These are phyloP conservation scores for Mycena amicta DNA, from an alignment of 768 basidiomycete genomes.

Conservation along the genomic window DNA sequence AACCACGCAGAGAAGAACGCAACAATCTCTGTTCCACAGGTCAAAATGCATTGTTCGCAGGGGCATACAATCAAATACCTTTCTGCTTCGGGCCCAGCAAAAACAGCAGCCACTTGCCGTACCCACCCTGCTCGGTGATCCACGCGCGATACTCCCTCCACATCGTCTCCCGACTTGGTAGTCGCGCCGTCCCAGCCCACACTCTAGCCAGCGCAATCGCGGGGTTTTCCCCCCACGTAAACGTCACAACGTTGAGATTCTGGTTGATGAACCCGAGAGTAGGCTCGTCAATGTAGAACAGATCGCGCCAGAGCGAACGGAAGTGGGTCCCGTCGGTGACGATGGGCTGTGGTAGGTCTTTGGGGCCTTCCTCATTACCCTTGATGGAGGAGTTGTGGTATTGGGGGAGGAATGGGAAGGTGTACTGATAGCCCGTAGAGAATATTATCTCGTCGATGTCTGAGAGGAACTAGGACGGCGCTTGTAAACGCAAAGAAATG, in stretches of 20 bases:
- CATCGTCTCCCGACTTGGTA: constrained; percentile 20
- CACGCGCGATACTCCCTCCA: constrained; percentile 20
- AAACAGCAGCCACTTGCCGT: constrained; percentile 16
- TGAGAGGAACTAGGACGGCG: constrained; percentile 17
- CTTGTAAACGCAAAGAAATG: background rate
- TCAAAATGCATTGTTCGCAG: background rate
- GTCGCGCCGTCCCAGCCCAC: constrained; percentile 20
- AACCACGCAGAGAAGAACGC: constrained; percentile 18
- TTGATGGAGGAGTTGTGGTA: constrained; percentile 29
- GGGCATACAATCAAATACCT: constrained; percentile 3
- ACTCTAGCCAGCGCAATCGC: constrained; percentile 22
- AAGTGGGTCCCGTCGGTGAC: constrained; percentile 30
- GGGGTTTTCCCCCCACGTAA: constrained; percentile 14
- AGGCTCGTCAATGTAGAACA: constrained; percentile 36
- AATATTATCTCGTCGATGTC: constrained; percentile 34
- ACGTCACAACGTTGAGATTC: constrained; percentile 16
- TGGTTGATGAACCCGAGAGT: constrained; percentile 30
- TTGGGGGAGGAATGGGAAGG: constrained; percentile 34
- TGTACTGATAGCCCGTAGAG: constrained; percentile 32
- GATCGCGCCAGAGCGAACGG: constrained; percentile 31
- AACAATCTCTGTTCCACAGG: background rate
- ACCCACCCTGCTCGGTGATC: constrained; percentile 16
- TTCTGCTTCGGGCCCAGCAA: background rate
- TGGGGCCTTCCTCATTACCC: constrained; percentile 11
- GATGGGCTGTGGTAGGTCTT: constrained; percentile 18